Evolutionary conservation across 352 stramenopile species (phyloP).

Genomic region (Globisporangium nunn): DNA sequence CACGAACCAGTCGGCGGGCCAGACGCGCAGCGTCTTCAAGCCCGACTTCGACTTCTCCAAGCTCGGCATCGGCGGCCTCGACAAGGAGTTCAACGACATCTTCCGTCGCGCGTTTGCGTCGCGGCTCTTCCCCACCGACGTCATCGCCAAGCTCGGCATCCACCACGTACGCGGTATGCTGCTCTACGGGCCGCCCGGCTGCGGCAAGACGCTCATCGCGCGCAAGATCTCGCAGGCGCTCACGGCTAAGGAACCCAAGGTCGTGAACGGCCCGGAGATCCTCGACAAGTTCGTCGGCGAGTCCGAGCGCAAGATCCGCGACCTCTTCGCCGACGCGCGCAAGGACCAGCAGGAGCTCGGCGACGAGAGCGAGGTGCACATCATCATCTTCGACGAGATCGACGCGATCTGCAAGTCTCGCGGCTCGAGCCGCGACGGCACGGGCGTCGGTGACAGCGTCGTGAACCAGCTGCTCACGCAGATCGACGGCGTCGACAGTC

Average conservation of each 20-base stretch:
- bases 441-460: constrained; percentile 95
- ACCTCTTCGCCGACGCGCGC: constrained; percentile 94
- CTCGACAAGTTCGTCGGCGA: constrained; percentile 99
- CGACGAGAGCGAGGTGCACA: constrained; percentile 97
- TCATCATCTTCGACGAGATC: constrained; percentile 99
- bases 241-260: constrained; percentile 94
- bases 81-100: constrained; percentile 99
- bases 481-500: constrained; percentile 98
- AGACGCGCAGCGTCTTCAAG: constrained; percentile 88
- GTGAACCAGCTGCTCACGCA: constrained; percentile 99
- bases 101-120: constrained; percentile 98
- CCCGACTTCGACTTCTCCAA: constrained; percentile 98
- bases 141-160: constrained; percentile 97
- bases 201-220: constrained; percentile 97
- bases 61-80: constrained; percentile 97
- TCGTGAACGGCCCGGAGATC: constrained; percentile 99
- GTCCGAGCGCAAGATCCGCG: constrained; percentile 98
- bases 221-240: constrained; percentile 96
- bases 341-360: constrained; percentile 87
- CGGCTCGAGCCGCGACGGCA: constrained; percentile 90
- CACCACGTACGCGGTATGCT: constrained; percentile 96
- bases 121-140: constrained; percentile 93
- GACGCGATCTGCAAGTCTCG: constrained; percentile 99
- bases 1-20: constrained; percentile 72
- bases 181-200: constrained; percentile 82